Evolutionary conservation across 352 stramenopile species (phyloP).

Genomic region (Pseudoperonospora humuli): DNA sequence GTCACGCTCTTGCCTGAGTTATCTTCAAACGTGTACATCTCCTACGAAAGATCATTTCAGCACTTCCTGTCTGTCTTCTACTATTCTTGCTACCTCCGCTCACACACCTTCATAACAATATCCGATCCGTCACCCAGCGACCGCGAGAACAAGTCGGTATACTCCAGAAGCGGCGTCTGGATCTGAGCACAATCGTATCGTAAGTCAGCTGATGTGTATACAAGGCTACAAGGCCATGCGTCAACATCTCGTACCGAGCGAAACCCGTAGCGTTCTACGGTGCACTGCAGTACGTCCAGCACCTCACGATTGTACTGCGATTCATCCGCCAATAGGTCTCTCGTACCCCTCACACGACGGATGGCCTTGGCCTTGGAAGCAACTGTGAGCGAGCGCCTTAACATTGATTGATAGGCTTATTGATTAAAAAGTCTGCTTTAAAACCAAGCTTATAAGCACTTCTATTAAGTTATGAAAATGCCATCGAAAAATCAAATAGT

Average conservation of each 20-base stretch:
- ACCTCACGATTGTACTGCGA: constrained; percentile 59
- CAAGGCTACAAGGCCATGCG: not conserved
- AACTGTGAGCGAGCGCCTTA: constrained; percentile 18
- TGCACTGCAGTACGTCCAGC: constrained; percentile 42
- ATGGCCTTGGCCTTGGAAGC: constrained; percentile 27
- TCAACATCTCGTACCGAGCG: constrained; percentile 31
- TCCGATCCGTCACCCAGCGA: constrained; percentile 80
- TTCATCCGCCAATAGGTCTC: constrained; percentile 61
- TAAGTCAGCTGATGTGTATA: not conserved
- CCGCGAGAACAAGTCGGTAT: constrained; percentile 75
- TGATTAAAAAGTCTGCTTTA: too few species aligned
- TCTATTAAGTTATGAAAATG: too few species aligned
- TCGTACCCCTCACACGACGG: constrained; percentile 61
- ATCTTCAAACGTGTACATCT: constrained; percentile 87
- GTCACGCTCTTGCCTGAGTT: constrained; percentile 85
- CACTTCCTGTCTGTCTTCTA: not conserved
- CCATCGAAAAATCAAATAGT: too few species aligned
- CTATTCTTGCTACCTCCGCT: not conserved
- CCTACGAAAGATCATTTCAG: constrained; percentile 26
- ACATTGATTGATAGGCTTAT: too few species aligned
- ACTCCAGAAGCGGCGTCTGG: constrained; percentile 80
- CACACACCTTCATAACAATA: constrained; percentile 79
- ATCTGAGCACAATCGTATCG: constrained; percentile 28
- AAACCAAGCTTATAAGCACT: too few species aligned
- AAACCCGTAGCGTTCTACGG: constrained; percentile 69